Evolutionary conservation across 179 eudicot species (phyloP).

Genomic region (Carnegiea gigantea): DNA sequence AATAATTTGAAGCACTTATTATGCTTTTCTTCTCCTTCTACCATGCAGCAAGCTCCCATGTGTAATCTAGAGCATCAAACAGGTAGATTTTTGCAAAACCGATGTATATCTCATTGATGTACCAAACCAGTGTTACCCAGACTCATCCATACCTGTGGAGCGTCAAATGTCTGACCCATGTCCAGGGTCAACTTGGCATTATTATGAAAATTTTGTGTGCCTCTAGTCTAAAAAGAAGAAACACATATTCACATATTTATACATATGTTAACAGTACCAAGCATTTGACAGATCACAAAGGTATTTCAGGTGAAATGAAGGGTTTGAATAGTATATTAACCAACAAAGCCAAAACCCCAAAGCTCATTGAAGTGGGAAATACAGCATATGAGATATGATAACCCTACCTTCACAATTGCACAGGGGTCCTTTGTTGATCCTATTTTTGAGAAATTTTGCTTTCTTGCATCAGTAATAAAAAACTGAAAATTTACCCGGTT

Average conservation of each 20-base stretch:
- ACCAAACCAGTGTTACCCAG: background rate
- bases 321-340: too few relatives aligned
- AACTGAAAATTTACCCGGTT: too few relatives aligned
- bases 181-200: background rate
- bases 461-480: too few relatives aligned
- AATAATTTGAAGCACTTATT: background rate
- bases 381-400: too few relatives aligned
- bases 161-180: background rate
- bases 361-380: too few relatives aligned
- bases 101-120: background rate
- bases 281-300: background rate
- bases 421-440: too few relatives aligned
- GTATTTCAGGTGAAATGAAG: background rate
- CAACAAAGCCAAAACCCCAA: too few relatives aligned
- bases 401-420: too few relatives aligned
- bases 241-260: background rate
- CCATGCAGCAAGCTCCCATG: background rate
- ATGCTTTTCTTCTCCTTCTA: background rate
- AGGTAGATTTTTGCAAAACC: constrained; percentile 7
- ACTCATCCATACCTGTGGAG: background rate
- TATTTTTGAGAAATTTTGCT: too few relatives aligned
- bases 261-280: background rate
- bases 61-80: background rate
- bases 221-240: background rate
- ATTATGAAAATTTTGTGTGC: background rate